Evolutionary conservation across 441 rosid genomes (phyloP).

Genomic region (Gossypium aridum): DNA sequence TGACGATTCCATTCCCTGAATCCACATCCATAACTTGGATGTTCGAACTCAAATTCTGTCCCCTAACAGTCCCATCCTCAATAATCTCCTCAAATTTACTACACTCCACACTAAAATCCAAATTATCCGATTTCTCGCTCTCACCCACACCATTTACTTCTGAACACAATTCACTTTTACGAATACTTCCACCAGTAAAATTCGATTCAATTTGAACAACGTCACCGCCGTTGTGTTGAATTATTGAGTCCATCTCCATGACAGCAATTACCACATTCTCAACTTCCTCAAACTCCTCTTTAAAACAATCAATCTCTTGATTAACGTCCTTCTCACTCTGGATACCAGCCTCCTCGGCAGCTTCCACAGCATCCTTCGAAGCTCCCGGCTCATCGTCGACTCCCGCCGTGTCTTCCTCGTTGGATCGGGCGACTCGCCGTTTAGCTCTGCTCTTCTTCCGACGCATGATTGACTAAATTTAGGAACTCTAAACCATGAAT

Average conservation of each 20-base stretch:
- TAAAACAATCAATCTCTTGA: neutral
- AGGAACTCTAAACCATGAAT: neutral
- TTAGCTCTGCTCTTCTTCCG: constrained; percentile 6
- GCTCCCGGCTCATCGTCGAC: neutral
- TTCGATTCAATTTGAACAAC: neutral
- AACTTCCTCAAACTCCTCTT: constrained; percentile 14
- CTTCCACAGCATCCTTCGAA: neutral
- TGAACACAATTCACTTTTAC: neutral
- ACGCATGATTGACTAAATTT: constrained; percentile 8
- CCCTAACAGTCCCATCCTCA: neutral
- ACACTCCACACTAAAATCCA: neutral
- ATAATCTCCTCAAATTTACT: neutral
- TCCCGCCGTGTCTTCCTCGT: neutral
- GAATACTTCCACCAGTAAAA: neutral
- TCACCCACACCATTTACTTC: neutral
- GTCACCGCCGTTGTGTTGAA: neutral
- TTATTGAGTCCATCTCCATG: constrained; percentile 4
- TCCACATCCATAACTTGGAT: neutral
- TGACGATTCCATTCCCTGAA: neutral
- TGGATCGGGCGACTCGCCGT: neutral
- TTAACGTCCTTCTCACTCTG: neutral
- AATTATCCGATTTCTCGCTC: neutral
- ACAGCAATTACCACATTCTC: constrained; percentile 13
- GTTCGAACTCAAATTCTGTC: neutral
- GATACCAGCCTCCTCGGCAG: neutral